Evolutionary conservation across 768 basidiomycete genomes (phyloP), one percentile per base, ranked within the genome.

Genomic region (Hydnomerulius pinastri): DNA sequence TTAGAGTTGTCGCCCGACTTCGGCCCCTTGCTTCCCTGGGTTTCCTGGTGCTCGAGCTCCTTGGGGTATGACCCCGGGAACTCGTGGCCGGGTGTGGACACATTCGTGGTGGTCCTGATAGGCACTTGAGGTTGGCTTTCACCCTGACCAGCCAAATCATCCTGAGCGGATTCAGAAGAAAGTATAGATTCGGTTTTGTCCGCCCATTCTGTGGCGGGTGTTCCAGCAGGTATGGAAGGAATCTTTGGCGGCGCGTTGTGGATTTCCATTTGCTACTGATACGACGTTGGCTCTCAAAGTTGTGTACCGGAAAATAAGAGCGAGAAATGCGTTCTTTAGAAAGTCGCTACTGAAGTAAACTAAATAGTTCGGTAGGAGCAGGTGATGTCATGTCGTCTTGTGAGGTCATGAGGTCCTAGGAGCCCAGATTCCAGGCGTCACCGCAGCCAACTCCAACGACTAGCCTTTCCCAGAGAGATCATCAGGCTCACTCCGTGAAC

Each of bases 371-470:
- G 27, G 45, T 3, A 30, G 9, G 62, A 45, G 57, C 38, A 47
- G 48, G 33, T 64, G 62, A 64, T 66, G 62, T 64, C 62, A 64
- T 64, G 57, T 57, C 60, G 61, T 40, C 6, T 21, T 7, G 15
- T 25, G 23, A 20, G 36, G 20, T 21, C 23, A 39, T 32, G n/a
- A n/a, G n/a, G n/a, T n/a, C n/a, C n/a, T n/a, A 32, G 30, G 7
- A 8, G 30, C 30, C 15, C 30, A 24, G n/a, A 43, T 12, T 43
- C 8, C 28, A 24, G n/a, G n/a, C n/a, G n/a, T n/a, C n/a, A n/a
- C n/a, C n/a, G n/a, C n/a, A n/a, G n/a, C n/a, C n/a, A n/a, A n/a
- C n/a, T n/a, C n/a, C n/a, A n/a, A n/a, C n/a, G n/a, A n/a, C n/a
- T n/a, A n/a, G n/a, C n/a, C n/a, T n/a, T n/a, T n/a, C n/a, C n/a